Evolutionary conservation across 2,329 filamentous ascomycete genomes (phyloP).

Genomic region (Juglanconis oblonga): DNA sequence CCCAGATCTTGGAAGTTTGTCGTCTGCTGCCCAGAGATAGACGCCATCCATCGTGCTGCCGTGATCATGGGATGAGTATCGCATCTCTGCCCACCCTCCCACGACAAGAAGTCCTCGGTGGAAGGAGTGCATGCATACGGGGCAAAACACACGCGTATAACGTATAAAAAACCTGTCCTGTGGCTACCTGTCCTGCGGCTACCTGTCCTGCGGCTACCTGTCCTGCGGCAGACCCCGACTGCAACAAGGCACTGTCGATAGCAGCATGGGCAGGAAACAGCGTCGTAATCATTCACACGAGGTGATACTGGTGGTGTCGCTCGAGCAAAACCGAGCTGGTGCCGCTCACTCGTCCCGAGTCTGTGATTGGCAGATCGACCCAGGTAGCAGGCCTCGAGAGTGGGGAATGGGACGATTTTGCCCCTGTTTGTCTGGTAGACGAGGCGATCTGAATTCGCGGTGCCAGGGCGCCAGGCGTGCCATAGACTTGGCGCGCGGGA

Average conservation of each 20-base stretch:
- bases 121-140: not conserved
- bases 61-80: not conserved
- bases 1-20: not conserved
- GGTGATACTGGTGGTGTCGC: not conserved
- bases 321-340: not conserved
- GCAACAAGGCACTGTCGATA: not conserved
- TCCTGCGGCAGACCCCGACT: not conserved
- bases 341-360: not conserved
- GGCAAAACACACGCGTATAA: not conserved
- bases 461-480: not conserved
- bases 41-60: not conserved
- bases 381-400: conserved; percentile 20
- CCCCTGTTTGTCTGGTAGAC: not conserved
- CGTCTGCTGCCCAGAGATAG: too few species aligned
- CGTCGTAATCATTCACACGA: not conserved
- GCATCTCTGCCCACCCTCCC: not conserved
- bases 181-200: too few species aligned
- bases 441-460: not conserved
- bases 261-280: not conserved
- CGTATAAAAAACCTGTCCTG: not conserved
- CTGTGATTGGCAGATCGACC: conserved; percentile 25
- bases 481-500: not conserved
- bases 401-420: conserved; percentile 35
- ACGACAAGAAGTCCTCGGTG: not conserved
- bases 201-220: too few species aligned